Base-by-base conservation (phyloP, 306 rosid species). In the Vicia faba region DNA sequence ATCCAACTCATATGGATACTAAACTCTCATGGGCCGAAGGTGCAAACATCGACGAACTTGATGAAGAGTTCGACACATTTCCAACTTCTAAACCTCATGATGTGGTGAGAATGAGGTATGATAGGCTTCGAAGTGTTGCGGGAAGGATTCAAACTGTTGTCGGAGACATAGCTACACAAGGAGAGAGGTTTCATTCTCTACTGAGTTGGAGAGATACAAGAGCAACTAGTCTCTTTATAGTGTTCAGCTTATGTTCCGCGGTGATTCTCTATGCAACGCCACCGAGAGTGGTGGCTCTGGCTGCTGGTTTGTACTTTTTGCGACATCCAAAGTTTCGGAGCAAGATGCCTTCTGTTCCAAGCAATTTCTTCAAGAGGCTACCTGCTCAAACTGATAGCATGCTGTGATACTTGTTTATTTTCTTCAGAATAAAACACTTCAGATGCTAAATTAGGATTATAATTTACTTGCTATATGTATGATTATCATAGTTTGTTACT, bases 161-260 rank as follows among this genome's bases (percentile, higher is more conserved):
- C 28, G 98, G 96, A 1, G 98, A 92, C 78, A 86, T 93, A 63
- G 99, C 99, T 20, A 93, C 96, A 15, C 99, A 93, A 13, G 99
- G 97, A 28, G 99, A 93, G 85, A 90, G 99, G 19, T 35, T 89
- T 68, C 96, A 90, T 35, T 86, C 91, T 16, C 70, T 93, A 36
- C 75, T 93, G 8, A 90, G 97, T 51, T 93, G 97, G 99, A 86
- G 97, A 72, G 99, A 93, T 69, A 82, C 97, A 1, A 83, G 97
- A 78, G 99, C 97, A 19, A 93, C 96, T 1, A 78, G 91, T 80
- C 84, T 93, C 43, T 93, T 89, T 69, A 28, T 88, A 13, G 43
- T 79, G 35, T 88, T 93, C 67, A 84, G 97, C 46, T 61, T 93
- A 6, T 80, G 91, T 48, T 80, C 88, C 0, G 96, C 97, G 1